Conservation (phyloP, 768 basidiomycete species). For the Boletus sensibilis region DNA sequence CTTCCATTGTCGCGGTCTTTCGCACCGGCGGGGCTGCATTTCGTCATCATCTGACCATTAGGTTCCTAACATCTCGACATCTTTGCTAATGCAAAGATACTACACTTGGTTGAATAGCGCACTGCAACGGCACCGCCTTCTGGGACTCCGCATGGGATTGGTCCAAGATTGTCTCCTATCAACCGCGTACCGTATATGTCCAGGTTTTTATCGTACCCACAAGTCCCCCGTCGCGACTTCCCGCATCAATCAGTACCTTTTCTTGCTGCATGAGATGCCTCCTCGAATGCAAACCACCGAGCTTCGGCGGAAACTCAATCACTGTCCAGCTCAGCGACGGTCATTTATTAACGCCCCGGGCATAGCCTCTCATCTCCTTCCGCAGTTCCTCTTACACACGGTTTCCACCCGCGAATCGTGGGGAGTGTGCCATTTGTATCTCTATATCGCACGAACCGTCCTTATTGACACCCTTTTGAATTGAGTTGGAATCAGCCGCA, state of each 20-base stretch:
- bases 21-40: conserved; percentile 1
- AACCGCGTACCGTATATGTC: neutral
- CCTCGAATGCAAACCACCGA: neutral
- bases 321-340: conserved; percentile 14
- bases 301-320: conserved; percentile 14
- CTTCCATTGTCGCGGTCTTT: neutral
- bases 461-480: neutral
- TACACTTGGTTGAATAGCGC: neutral
- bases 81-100: conserved; percentile 2
- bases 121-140: conserved; percentile 17
- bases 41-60: neutral
- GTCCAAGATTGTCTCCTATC: conserved; percentile 2
- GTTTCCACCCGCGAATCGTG: neutral
- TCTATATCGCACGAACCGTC: neutral
- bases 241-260: neutral
- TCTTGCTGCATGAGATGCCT: neutral
- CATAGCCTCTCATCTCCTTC: conserved; percentile 7
- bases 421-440: neutral
- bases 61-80: conserved; percentile 6
- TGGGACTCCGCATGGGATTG: neutral
- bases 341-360: neutral
- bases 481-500: neutral
- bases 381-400: conserved; percentile 1
- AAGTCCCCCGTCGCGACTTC: neutral
- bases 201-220: neutral